Evolutionary conservation across 257 asterid species (phyloP), one percentile per base, ranked within the genome.

Genomic region (Fraxinus americana): DNA sequence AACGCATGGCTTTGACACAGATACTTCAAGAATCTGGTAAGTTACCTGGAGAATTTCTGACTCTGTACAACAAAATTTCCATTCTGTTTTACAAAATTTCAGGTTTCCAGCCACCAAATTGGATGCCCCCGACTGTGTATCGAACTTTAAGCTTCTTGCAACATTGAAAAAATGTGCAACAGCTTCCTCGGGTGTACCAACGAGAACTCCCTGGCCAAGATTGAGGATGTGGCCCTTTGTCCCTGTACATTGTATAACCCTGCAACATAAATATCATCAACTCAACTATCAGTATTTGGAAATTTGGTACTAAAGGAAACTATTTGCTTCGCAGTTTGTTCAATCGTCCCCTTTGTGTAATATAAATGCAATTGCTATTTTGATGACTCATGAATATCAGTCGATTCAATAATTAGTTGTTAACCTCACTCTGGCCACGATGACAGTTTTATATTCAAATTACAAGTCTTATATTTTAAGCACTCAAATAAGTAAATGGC

Each of bases 151-250:
- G 88, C 90, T 92, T 82, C 89, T 92, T 11, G 97, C 91, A 67
- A 91, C 96, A 27, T 89, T 84, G 34, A 92, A 92, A 88, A 94
- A 92, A 84, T 94, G 99, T 48, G 97, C 91, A 54, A 91, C 99
- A 6, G 97, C 97, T 69, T 91, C 99, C 82, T 94, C 98, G 0
- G 97, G 99, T 7, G 98, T 89, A 70, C 98, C 97, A 1, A 94
- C 99, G 66, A 92, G 99, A 88, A 92, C 99, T 72, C 99, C 97
- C 16, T 94, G 98, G 77, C 98, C 97, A 70, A 95, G 90, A 87
- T 95, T 95, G 76, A 95, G 97, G 61, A 95, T 95, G 84, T 93
- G 98, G 67, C 97, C 97, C 80, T 83, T 88, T 4, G 76, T 84
- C 75, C 97, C 99, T 13, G 99, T 97, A 80, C 88, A 82, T 70